Evolutionary conservation across 192 early-diverging fungal genomes (phyloP).

Genomic region (Gonapodya sp.): DNA sequence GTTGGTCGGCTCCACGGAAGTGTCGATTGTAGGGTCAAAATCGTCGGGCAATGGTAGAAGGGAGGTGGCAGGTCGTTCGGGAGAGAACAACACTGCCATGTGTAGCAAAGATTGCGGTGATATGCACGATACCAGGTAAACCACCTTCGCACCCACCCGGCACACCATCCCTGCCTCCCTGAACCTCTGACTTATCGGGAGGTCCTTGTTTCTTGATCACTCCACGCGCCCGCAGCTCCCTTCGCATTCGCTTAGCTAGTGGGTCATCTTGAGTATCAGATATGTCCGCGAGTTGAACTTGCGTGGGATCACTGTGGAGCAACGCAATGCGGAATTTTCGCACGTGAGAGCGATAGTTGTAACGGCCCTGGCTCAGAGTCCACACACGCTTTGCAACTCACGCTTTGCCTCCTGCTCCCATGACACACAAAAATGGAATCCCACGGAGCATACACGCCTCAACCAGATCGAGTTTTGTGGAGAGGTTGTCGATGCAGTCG

Average conservation of each 20-base stretch:
- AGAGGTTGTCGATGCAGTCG: constrained; percentile 93
- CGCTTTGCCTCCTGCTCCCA: constrained; percentile 95
- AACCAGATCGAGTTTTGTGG: constrained; percentile 85
- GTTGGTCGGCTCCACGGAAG: constrained; percentile 22
- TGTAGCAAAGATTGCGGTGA: neutral
- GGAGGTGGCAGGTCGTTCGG: constrained; percentile 85
- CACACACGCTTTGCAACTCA: too few relatives aligned
- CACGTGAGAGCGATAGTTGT: too few relatives aligned
- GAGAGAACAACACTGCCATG: constrained; percentile 82
- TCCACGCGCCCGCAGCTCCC: constrained; percentile 46
- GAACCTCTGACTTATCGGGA: neutral
- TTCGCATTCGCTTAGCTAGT: constrained; percentile 75
- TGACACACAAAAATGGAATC: constrained; percentile 78
- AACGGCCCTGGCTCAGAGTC: too few relatives aligned
- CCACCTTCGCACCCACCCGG: constrained; percentile 1
- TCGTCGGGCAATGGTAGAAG: constrained; percentile 84
- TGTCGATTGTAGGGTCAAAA: constrained; percentile 37
- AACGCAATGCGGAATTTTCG: neutral
- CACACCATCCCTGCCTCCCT: constrained; percentile 67
- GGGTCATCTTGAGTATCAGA: constrained; percentile 86
- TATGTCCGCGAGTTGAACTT: constrained; percentile 94
- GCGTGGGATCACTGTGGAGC: constrained; percentile 61
- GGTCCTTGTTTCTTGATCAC: neutral
- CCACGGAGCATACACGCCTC: constrained; percentile 69
- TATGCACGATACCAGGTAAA: too few relatives aligned